phyloP scores from a whole-genome alignment of 2,329 filamentous ascomycete species.

The Paraphoma chrysanthemicola region DNA sequence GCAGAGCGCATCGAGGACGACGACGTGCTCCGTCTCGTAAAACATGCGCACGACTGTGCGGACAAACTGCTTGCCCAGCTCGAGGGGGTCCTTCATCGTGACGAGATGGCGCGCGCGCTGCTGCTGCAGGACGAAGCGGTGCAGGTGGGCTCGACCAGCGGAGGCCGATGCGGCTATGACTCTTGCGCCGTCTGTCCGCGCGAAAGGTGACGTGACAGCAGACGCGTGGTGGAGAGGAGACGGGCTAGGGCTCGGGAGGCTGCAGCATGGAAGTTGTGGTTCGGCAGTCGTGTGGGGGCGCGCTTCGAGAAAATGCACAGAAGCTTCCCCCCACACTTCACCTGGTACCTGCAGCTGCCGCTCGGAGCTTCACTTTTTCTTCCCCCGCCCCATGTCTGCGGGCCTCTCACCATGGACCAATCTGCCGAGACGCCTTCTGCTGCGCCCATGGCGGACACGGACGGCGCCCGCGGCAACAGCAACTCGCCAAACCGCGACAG shows the following conservation, averaged over 20 bases:
- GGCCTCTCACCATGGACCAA: constrained; percentile 29
- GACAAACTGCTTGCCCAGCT: constrained; percentile 78
- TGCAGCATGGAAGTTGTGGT: constrained; percentile 2
- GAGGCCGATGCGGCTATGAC: constrained; percentile 5
- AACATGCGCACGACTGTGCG: constrained; percentile 87
- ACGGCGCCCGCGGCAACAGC: constrained; percentile 26
- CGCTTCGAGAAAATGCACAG: constrained; percentile 26
- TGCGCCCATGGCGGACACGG: constrained; percentile 34
- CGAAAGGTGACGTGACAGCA: constrained; percentile 19
- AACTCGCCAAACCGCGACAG: constrained; percentile 30
- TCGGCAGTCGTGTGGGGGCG: constrained; percentile 8
- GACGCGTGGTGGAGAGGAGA: constrained; percentile 9
- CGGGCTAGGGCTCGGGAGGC: too few species aligned
- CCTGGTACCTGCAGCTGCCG: constrained; percentile 7
- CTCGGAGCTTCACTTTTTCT: constrained; percentile 1
- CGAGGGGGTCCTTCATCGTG: constrained; percentile 59
- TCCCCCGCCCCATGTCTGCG: constrained; percentile 27
- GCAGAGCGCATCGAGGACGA: constrained; percentile 81
- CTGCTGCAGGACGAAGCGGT: too few species aligned
- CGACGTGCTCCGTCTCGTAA: constrained; percentile 82
- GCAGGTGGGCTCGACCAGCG: constrained; percentile 1
- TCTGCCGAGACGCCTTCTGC: constrained; percentile 23
- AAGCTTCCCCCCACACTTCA: constrained; percentile 19
- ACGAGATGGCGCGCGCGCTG: constrained; percentile 1
- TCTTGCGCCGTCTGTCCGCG: constrained; percentile 15